Evolutionary conservation across 768 basidiomycete species (phyloP), one percentile per base, ranked within the genome.

Genomic region (Boletus tomentosulus): DNA sequence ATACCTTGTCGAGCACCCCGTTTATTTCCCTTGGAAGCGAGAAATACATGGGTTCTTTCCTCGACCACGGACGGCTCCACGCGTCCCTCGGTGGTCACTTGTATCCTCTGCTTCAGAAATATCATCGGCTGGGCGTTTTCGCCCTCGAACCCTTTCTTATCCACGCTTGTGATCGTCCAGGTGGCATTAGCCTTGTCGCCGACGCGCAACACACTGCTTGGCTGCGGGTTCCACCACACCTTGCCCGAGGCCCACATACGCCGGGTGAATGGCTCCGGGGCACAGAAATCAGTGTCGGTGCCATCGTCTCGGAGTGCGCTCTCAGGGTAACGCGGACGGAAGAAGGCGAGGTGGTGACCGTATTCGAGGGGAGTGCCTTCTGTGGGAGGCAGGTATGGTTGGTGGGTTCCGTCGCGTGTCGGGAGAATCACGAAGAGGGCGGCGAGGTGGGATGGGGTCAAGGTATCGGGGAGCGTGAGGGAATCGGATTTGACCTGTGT

Each of bases 201-300:
- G 30, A 85, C 73, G 39, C 75, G 58, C 55, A 91, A 66, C 1
- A 78, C 77, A 35, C 69, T 66, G 30, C 63, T 50, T 10, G 42
- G 38, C 50, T 44, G 68, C 57, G 44, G 28, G 59, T 82, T 76
- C 86, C 86, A 91, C 25, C 69, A 72, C 66, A 90, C 83, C 60
- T 71, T 77, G 3, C 88, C 89, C 24, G 85, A 78, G 3, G 86
- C 87, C 87, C 88, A 91, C 89, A 90, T 91, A n/a, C 88, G 74
- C 53, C 84, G 76, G 28, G 82, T 79, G 70, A 87, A 89, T 2
- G 87, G 87, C 48, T 78, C 73, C 0, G 88, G 88, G 2, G 88
- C 86, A 59, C 84, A 83, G 49, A 87, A 83, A 46, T 85, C 81
- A 1, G 78, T 75, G 49, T 88, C 87, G 12, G 87, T 89, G 15